phyloP scores from a whole-genome alignment of 441 rosid species.

The Croton laevigatus region DNA sequence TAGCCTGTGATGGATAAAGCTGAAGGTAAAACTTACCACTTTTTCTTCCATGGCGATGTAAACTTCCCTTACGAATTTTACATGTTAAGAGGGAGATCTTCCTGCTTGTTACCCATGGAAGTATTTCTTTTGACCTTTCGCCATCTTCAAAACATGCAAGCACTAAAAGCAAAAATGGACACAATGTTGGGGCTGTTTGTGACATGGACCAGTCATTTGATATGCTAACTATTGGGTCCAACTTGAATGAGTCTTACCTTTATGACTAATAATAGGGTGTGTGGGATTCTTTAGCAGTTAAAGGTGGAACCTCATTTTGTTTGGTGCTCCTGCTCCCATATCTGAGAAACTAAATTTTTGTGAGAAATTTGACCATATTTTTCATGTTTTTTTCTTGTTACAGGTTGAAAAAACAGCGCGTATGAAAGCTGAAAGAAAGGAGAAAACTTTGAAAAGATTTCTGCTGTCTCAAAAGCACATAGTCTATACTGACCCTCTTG shows the following conservation, averaged over 20 bases:
- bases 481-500: slow-evolving; percentile 85
- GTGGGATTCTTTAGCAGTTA: slow-evolving; percentile 4
- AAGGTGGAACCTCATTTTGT: not conserved
- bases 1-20: too few species aligned
- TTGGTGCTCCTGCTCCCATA: slow-evolving; percentile 15
- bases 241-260: not conserved
- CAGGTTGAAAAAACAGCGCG: slow-evolving; percentile 68
- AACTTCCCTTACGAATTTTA: too few species aligned
- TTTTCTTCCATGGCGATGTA: too few species aligned
- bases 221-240: not conserved
- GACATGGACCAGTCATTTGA: not conserved
- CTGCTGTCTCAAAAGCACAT: slow-evolving; percentile 79
- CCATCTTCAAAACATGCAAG: not conserved
- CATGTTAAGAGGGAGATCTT: not conserved
- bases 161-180: not conserved
- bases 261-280: not conserved
- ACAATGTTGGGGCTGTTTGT: not conserved
- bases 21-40: too few species aligned
- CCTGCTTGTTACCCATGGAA: not conserved
- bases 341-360: slow-evolving; percentile 15
- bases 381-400: slow-evolving; percentile 20
- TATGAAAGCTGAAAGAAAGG: slow-evolving; percentile 77
- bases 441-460: slow-evolving; percentile 67
- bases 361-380: not conserved
- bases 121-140: not conserved